Evolutionary conservation across 2,329 filamentous ascomycete species (phyloP).

Genomic region (Neofusicoccum ribis): DNA sequence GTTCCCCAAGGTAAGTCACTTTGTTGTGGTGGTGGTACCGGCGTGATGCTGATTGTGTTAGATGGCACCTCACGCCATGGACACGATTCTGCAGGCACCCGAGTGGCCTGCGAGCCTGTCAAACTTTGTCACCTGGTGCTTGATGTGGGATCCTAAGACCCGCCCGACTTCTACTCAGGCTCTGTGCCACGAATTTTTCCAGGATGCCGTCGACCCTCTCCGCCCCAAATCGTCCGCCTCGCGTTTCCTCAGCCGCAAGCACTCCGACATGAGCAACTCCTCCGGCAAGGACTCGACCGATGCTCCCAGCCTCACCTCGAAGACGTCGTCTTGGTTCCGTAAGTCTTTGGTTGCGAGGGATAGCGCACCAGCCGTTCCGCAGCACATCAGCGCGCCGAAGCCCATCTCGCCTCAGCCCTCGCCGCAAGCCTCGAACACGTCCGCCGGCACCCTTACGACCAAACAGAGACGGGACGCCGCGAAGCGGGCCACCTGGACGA

Average conservation of each 20-base stretch:
- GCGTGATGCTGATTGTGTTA: conserved; percentile 38
- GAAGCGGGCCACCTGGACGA: conserved; percentile 94
- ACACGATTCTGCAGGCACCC: conserved; percentile 84
- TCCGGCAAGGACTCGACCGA: conserved; percentile 64
- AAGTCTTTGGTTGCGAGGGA: conserved; percentile 86
- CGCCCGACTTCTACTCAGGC: conserved; percentile 91
- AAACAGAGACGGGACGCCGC: conserved; percentile 60
- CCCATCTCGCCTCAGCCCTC: conserved; percentile 44
- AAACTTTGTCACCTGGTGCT: conserved; percentile 95
- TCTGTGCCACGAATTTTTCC: conserved; percentile 92
- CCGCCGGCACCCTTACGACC: conserved; percentile 44
- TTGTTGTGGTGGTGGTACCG: background rate
- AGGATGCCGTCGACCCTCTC: conserved; percentile 86
- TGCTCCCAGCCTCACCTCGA: conserved; percentile 65
- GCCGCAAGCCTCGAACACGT: conserved; percentile 45
- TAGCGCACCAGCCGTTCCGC: conserved; percentile 61
- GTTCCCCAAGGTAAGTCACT: conserved; percentile 70
- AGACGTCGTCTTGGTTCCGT: conserved; percentile 90
- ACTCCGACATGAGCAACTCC: conserved; percentile 73
- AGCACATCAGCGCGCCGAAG: conserved; percentile 42
- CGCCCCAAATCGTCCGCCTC: conserved; percentile 89
- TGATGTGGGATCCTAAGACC: conserved; percentile 97
- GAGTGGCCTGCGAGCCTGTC: conserved; percentile 88
- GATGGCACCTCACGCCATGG: conserved; percentile 97
- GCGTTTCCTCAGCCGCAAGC: conserved; percentile 82